These are phyloP conservation scores for Hanseniaspora mollemarum DNA, from an alignment of 805 yeast genomes.

Conservation along the genomic window DNA sequence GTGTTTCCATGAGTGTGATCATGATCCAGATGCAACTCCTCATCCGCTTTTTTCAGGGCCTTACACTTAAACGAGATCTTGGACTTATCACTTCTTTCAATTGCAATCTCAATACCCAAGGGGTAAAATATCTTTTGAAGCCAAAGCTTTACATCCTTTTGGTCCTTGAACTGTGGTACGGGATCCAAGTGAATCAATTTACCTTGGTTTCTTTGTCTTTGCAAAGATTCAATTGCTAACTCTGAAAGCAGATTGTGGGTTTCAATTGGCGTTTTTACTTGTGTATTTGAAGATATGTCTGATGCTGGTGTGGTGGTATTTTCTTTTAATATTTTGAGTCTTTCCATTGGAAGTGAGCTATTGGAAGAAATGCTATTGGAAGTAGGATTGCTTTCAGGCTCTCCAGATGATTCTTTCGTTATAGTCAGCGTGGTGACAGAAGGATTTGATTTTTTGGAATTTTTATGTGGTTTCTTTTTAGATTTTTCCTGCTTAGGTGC, in stretches of 20 bases:
- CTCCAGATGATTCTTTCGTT: not conserved
- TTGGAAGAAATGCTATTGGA: not conserved
- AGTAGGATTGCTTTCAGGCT: not conserved
- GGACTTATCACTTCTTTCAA: conserved; percentile 49
- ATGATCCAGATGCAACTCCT: conserved; percentile 8
- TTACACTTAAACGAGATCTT: conserved; percentile 56
- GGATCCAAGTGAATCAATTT: conserved; percentile 31
- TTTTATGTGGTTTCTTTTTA: not conserved
- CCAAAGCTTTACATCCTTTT: conserved; percentile 52
- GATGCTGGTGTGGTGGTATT: conserved; percentile 9
- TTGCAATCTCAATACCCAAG: conserved; percentile 45
- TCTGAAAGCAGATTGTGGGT: conserved; percentile 19
- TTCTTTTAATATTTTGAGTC: not conserved
- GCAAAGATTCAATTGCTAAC: conserved; percentile 20
- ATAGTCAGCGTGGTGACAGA: not conserved
- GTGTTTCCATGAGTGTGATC: conserved; percentile 13
- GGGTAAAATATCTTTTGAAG: conserved; percentile 38
- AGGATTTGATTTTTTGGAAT: not conserved
- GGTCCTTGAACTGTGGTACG: conserved; percentile 33
- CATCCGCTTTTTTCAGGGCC: conserved; percentile 25
- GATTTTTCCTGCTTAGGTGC: not conserved
- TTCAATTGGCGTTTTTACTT: conserved; percentile 8
- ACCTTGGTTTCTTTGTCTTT: conserved; percentile 25
- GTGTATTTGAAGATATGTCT: conserved; percentile 11
- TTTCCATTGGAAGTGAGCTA: not conserved